phyloP scores from a whole-genome alignment of 1,139 yeast genomes.

The Lodderomyces margitis region DNA sequence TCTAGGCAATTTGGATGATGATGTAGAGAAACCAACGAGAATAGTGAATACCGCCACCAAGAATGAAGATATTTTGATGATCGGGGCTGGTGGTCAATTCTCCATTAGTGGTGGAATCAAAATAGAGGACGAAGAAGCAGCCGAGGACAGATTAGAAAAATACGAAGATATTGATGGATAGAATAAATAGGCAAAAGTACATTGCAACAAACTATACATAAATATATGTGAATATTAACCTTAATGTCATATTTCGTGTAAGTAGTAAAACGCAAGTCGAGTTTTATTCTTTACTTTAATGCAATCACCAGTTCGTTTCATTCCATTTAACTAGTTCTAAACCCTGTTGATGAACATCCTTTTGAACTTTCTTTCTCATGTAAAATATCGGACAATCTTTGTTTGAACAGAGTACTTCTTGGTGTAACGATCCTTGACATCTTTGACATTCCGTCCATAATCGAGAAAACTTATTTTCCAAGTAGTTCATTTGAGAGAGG shows the following conservation, averaged over 20 bases:
- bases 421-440: constrained; percentile 94
- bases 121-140: constrained; percentile 58
- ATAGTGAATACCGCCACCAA: constrained; percentile 92
- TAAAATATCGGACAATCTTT: constrained; percentile 97
- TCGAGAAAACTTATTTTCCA: constrained; percentile 81
- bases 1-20: constrained; percentile 88
- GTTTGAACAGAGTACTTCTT: constrained; percentile 91
- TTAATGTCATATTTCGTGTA: too few relatives aligned
- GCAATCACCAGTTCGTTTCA: constrained; percentile 49
- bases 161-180: constrained; percentile 42
- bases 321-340: constrained; percentile 75
- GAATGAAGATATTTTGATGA: constrained; percentile 60
- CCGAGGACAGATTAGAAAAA: constrained; percentile 57
- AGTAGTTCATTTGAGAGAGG: constrained; percentile 70
- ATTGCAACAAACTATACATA: not conserved
- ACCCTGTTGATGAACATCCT: constrained; percentile 71
- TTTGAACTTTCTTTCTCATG: constrained; percentile 94
- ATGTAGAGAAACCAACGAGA: constrained; percentile 80
- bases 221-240: too few relatives aligned
- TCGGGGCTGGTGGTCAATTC: constrained; percentile 96
- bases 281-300: too few relatives aligned
- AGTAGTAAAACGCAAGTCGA: too few relatives aligned
- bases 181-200: constrained; percentile 1
- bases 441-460: constrained; percentile 98
- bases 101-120: constrained; percentile 80